These are phyloP conservation scores for Ceratocystis ficicola DNA, from an alignment of 2,329 filamentous ascomycete genomes.

Conservation along the genomic window DNA sequence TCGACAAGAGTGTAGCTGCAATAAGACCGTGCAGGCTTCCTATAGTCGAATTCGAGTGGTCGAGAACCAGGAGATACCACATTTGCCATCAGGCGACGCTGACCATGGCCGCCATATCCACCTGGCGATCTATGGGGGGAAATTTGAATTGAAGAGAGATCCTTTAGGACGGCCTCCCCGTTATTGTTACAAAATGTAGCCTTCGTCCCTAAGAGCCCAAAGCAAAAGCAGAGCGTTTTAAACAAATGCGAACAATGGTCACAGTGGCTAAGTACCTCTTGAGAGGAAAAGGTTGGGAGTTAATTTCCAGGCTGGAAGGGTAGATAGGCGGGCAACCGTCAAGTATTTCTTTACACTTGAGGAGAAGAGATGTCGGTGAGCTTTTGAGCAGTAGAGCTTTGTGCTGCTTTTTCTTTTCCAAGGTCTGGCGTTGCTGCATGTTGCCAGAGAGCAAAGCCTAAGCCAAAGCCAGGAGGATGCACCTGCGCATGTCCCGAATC, in stretches of 20 bases:
- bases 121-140: constrained; percentile 48
- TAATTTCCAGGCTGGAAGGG: constrained; percentile 28
- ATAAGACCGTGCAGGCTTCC: constrained; percentile 40
- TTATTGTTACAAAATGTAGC: constrained; percentile 33
- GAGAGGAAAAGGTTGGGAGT: constrained; percentile 30
- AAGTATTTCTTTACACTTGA: too few relatives aligned
- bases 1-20: constrained; percentile 34
- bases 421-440: background rate
- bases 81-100: constrained; percentile 48
- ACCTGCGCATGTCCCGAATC: constrained; percentile 60
- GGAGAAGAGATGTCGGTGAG: too few relatives aligned
- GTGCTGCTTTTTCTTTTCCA: background rate
- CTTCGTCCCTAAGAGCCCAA: constrained; percentile 45
- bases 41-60: constrained; percentile 55
- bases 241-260: constrained; percentile 51
- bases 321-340: constrained; percentile 30
- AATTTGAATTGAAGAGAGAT: constrained; percentile 46
- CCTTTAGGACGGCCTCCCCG: constrained; percentile 31
- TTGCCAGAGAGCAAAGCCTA: constrained; percentile 8
- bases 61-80: constrained; percentile 53
- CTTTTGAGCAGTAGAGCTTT: too few relatives aligned
- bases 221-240: constrained; percentile 55
- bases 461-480: constrained; percentile 53
- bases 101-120: constrained; percentile 56
- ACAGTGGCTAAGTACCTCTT: constrained; percentile 51